A percentile compares a stretch with the other conserved stretches of the same genome.
These are phyloP conservation scores for Rubia yunnanensis DNA, from an alignment of 257 asterid genomes.

Conservation along the genomic window DNA sequence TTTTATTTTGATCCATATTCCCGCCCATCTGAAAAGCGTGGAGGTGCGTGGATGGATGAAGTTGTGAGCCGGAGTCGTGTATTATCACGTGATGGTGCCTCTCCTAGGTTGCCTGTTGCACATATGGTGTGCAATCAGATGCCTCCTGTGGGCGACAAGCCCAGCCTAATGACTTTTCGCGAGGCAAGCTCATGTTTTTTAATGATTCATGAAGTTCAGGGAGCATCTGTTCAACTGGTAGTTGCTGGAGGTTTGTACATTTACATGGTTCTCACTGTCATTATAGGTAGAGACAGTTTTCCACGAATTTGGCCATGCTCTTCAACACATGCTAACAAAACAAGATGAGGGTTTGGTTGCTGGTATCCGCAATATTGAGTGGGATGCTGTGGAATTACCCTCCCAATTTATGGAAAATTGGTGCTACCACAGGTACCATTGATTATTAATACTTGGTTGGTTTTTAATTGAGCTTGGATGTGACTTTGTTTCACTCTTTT, in stretches of 20 bases:
- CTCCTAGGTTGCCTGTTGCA: constrained; percentile 90
- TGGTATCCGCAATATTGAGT: constrained; percentile 86
- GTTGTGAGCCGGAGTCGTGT: constrained; percentile 84
- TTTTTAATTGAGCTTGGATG: neutral
- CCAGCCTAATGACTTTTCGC: constrained; percentile 95
- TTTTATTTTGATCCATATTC: constrained; percentile 97
- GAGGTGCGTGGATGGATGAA: constrained; percentile 99
- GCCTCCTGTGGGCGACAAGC: constrained; percentile 99
- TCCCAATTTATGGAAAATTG: constrained; percentile 98
- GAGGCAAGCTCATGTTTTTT: constrained; percentile 48
- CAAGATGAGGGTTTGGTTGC: constrained; percentile 99
- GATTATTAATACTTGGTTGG: neutral
- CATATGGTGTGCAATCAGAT: constrained; percentile 99
- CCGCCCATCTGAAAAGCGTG: constrained; percentile 96
- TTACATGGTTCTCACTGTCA: neutral
- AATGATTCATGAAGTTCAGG: neutral
- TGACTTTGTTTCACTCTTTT: neutral
- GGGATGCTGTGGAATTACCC: constrained; percentile 99
- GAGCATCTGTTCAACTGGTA: neutral
- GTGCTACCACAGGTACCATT: constrained; percentile 85
- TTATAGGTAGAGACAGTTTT: constrained; percentile 93
- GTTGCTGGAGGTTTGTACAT: neutral
- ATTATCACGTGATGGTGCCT: constrained; percentile 62
- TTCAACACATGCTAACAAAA: constrained; percentile 95
- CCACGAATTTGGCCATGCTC: constrained; percentile 98